Base-by-base conservation (phyloP, 768 basidiomycete species). In the Wakefieldia striispora region DNA sequence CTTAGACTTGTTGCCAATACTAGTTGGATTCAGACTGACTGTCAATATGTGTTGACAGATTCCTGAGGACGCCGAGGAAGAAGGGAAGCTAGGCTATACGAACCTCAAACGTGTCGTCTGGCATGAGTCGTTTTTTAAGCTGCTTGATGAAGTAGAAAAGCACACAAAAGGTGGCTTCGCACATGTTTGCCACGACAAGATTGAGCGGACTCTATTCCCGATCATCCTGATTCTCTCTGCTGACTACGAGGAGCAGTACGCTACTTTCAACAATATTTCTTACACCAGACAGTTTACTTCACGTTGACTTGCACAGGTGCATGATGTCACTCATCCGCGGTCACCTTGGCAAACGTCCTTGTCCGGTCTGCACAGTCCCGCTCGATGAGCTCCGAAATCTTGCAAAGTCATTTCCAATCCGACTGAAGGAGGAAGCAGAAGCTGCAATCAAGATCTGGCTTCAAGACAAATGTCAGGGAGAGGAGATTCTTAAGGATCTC, bases 201-300 rank as follows among this genome's bases (percentile, higher is more conserved):
- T 70, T 12, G 2, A 21, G 3, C 64, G 60, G 0, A 53, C 35
- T 12, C 36, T 78, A 0, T 77, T 64, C 26, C 74, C 72, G 1
- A 23, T 70, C 7, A 59, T 78, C 17, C 27, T 74, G 0, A 72
- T 76, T 3, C 53, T 75, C 1, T 71, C 68, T 7, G 66, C 69
- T 5, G 74, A 78, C 45, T 78, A 74, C 45, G 69, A 78, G 50
- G 75, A 79, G 63, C 70, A 72, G 76, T 78, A 65, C 21, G 71
- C 41, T 41, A n/a, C 27, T 52, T 38, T 29, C 20, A 2, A 9
- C n/a, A 11, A 19, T 26, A 3, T 20, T 24, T 41, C 35, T 27
- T 21, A 17, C 34, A 16, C 36, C 26, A 19, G 40, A 31, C 40
- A 20, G 26, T 34, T 27, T 29, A 14, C 6, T 12, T 1, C 10